Base-by-base conservation (phyloP, 805 yeast species). In the Dipodascus geniculatus region DNA sequence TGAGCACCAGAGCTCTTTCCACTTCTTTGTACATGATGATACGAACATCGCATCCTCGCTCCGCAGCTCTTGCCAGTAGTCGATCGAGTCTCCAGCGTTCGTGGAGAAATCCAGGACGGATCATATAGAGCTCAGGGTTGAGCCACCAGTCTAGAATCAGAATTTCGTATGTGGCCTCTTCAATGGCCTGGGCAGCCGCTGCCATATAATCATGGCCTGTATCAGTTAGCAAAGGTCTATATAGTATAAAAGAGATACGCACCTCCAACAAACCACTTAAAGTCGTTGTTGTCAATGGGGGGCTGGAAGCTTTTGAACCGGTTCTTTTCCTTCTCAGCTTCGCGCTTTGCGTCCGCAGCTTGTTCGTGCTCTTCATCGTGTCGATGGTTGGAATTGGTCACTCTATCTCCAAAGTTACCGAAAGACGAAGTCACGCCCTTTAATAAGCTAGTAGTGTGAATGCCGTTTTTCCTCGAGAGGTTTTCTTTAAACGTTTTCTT, bases 181-280 rank as follows among this genome's bases (percentile, higher is more conserved):
- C 55, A 22, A 53, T 50, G 3, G 55, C 55, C 38, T 51, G 50
- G 14, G 55, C 55, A 19, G 48, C 50, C 3, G 55, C 55, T 20
- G 49, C 69, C 72, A 47, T 47, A 47, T 47, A 47, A 22, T 47
- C 49, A n/a, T 47, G 49, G 28, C 42, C 48, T 51, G 66, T 71
- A 23, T 11, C 14, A 33, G n/a, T 11, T 8, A 22, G 17, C 8
- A 22, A 14, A 48, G 55, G 47, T 22, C 16, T 2, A 17, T 20
- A 1, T 16, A 6, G 22, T 31, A 23, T 44, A 48, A 20, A 23
- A 14, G 19, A 42, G 8, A n/a, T 6, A 47, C 49, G 16, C n/a
- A 47, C 49, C 49, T 14, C 49, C 24, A 6, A 47, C 49, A 47
- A 47, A 47, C 49, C 49, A 47, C 31, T 47, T 47, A 17, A 11